Evolutionary conservation across 1,284 basidiomycete species (phyloP).

Genomic region (Fomes fomentarius): DNA sequence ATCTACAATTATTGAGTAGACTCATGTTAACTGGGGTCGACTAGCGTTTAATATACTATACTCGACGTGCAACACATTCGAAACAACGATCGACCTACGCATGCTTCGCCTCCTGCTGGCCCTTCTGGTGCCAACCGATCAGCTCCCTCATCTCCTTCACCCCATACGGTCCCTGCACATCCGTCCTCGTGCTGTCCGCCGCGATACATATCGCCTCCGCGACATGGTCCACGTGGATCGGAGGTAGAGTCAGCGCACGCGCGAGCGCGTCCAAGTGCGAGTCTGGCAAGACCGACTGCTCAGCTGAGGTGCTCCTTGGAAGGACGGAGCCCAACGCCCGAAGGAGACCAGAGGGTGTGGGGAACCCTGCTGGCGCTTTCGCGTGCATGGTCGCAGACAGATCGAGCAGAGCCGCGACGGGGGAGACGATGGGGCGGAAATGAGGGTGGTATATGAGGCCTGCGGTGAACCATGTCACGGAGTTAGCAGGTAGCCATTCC

Average conservation of each 20-base stretch:
- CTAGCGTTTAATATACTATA: no score
- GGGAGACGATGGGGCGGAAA: slow-evolving; percentile 84
- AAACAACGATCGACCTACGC: not conserved
- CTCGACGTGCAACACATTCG: not conserved
- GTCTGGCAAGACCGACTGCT: slow-evolving; percentile 32
- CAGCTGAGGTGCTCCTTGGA: slow-evolving; percentile 31
- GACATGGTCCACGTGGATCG: slow-evolving; percentile 96
- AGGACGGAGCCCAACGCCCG: slow-evolving; percentile 49
- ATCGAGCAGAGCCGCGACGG: slow-evolving; percentile 85
- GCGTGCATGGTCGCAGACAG: slow-evolving; percentile 72
- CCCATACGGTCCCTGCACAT: slow-evolving; percentile 72
- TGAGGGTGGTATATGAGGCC: slow-evolving; percentile 97
- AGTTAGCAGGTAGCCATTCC: not conserved
- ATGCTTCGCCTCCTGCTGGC: slow-evolving; percentile 18
- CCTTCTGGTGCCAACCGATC: slow-evolving; percentile 62
- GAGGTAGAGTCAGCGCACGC: slow-evolving; percentile 78
- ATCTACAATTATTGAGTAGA: no score
- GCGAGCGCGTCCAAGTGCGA: slow-evolving; percentile 72
- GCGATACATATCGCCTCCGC: slow-evolving; percentile 80
- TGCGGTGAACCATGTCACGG: slow-evolving; percentile 32
- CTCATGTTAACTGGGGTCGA: no score
- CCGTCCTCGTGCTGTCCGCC: slow-evolving; percentile 38
- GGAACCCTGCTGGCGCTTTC: slow-evolving; percentile 56
- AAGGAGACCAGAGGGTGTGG: slow-evolving; percentile 65
- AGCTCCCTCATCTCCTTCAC: slow-evolving; percentile 77